Base-by-base conservation (phyloP, 495 filamentous ascomycete genomes). In the Xylaria venustula region DNA sequence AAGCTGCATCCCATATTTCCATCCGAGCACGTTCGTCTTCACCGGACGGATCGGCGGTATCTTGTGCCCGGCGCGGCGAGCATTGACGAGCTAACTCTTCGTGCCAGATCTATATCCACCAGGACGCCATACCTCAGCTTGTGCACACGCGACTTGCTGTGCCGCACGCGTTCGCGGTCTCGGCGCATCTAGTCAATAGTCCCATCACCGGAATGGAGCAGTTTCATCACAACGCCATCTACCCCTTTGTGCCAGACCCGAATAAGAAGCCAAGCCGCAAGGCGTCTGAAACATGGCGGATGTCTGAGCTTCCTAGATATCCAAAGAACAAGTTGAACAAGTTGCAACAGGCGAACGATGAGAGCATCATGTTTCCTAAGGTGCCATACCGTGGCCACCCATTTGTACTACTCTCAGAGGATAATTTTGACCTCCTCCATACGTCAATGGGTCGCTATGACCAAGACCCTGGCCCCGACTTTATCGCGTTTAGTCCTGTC, bases 121-220 rank as follows among this genome's bases (percentile, higher is more conserved):
- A 80, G 32, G 72, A 79, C 42, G 74, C 81, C 52, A 83, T 85
- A 44, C 75, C 81, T 7, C 76, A 77, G 2, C 72, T 85, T 4
- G 75, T 85, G 32, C 80, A 82, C 51, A 83, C 81, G 12, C 78
- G 77, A 50, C 64, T 83, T 15, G 73, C 79, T 12, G 68, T 83
- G 42, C 80, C 79, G 7, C 73, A 77, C 25, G 72, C 76, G 1
- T 70, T 74, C 44, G 74, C 79, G 34, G 75, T 85, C 4, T 82
- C 81, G 6, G 79, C 81, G 2, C 83, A 85, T 54, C 68, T 84
- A 22, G 72, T 84, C 47, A 84, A 84, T 61, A 77, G 73, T 34
- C 77, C 77, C 14, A 69, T 73, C 20, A 74, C 77, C 6, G 71
- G 70, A 19, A 79, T 76, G 74, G 67, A 81, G n/a, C 79, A 82